Percentiles rank a stretch among this genome's conserved stretches.
phyloP scores from a whole-genome alignment of 805 yeast species.

The Brettanomyces bruxellensis region DNA sequence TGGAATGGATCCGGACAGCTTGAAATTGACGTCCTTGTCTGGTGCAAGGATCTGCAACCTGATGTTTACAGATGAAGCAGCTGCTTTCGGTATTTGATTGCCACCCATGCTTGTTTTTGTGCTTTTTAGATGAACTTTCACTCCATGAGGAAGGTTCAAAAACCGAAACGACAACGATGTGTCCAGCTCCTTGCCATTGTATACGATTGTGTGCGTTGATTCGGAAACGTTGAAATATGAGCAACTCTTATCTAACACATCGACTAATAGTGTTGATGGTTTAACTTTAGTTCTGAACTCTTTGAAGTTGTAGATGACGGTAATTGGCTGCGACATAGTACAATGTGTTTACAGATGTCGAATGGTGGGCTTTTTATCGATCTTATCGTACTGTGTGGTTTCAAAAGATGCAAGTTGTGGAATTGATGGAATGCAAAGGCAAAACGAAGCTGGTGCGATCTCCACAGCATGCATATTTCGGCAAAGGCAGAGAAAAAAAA shows the following conservation, averaged over 20 bases:
- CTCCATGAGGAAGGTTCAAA: conserved; percentile 35
- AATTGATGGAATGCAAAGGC: too few relatives aligned
- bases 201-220: background rate
- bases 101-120: background rate
- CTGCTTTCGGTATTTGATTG: background rate
- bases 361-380: too few relatives aligned
- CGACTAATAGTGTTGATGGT: conserved; percentile 28
- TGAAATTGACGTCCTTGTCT: conserved; percentile 2
- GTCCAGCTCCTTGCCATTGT: conserved; percentile 15
- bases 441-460: too few relatives aligned
- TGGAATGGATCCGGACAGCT: background rate
- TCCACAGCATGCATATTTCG: too few relatives aligned
- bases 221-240: conserved; percentile 28
- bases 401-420: too few relatives aligned
- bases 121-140: conserved; percentile 25
- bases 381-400: too few relatives aligned
- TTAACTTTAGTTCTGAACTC: conserved; percentile 25
- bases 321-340: conserved; percentile 25
- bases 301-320: conserved; percentile 26
- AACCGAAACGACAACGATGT: conserved; percentile 33
- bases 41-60: conserved; percentile 7
- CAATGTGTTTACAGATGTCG: background rate
- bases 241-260: conserved; percentile 27
- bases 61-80: conserved; percentile 1
- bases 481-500: too few relatives aligned